Conservation (phyloP, 257 asterid genomes). For the Solanum paucissectum region DNA sequence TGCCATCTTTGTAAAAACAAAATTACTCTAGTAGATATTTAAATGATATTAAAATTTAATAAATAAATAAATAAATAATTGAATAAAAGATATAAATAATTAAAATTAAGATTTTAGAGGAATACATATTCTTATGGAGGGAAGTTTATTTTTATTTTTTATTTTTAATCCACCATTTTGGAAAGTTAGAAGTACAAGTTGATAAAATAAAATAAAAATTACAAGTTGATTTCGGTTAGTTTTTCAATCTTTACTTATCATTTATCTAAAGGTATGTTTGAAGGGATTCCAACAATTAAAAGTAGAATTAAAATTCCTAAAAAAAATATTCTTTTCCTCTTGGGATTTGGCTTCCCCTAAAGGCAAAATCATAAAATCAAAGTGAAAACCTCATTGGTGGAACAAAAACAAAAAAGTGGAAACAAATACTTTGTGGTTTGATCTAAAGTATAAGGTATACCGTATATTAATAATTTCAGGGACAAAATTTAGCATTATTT, state of each 20-base stretch:
- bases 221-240: background rate
- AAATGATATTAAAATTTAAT: background rate
- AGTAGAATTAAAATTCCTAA: background rate
- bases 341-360: background rate
- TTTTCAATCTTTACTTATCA: background rate
- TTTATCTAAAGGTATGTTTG: background rate
- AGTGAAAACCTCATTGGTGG: background rate
- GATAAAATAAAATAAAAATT: background rate
- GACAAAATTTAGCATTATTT: too few relatives aligned
- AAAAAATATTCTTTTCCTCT: background rate
- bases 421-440: background rate
- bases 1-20: too few relatives aligned
- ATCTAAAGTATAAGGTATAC: too few relatives aligned
- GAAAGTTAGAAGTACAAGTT: background rate
- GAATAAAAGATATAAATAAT: background rate
- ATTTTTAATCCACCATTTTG: background rate
- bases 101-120: background rate
- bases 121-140: background rate
- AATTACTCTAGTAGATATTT: background rate
- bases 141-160: background rate
- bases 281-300: background rate
- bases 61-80: background rate
- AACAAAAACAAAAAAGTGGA: background rate
- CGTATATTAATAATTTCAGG: too few relatives aligned
- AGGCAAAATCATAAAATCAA: background rate